These are phyloP conservation scores for Echeveria elegans DNA, from an alignment of 164 flowering plant genomes.

Conservation along the genomic window DNA sequence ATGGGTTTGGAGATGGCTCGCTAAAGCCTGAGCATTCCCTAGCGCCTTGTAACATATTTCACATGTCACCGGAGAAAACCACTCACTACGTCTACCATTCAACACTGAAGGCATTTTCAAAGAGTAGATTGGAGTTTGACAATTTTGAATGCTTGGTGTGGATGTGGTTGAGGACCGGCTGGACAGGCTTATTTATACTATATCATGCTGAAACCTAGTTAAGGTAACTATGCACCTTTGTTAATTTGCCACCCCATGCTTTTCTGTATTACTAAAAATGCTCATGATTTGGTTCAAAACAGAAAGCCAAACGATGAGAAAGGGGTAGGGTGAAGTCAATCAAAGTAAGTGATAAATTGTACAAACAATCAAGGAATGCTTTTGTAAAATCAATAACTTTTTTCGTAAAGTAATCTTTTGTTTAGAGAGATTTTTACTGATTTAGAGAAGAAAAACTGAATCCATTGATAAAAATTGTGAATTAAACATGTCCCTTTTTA, in stretches of 20 bases:
- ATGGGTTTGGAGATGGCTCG: not conserved
- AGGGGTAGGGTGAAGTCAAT: not conserved
- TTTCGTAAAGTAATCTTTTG: conserved; percentile 2
- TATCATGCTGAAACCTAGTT: not conserved
- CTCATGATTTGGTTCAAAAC: not conserved
- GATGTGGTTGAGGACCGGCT: not conserved
- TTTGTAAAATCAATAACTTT: not conserved
- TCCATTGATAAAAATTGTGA: not conserved
- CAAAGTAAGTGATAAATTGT: not conserved
- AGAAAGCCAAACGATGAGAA: not conserved
- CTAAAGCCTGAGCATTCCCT: not conserved
- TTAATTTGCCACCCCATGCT: not conserved
- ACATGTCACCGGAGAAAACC: conserved; percentile 3
- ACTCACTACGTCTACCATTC: not conserved
- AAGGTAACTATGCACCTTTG: not conserved
- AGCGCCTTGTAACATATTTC: not conserved
- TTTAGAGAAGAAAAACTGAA: not conserved
- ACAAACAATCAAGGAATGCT: not conserved
- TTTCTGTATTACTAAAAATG: not conserved
- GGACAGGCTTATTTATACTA: not conserved
- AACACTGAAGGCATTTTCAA: not conserved
- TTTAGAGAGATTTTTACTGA: not conserved
- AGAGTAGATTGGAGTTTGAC: not conserved
- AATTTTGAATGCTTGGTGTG: not conserved
- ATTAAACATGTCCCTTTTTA: not conserved